Percentiles rank a stretch among this genome's conserved stretches.
phyloP scores from a whole-genome alignment of 116 monocot genomes.

The Trichopus zeylanicus region DNA sequence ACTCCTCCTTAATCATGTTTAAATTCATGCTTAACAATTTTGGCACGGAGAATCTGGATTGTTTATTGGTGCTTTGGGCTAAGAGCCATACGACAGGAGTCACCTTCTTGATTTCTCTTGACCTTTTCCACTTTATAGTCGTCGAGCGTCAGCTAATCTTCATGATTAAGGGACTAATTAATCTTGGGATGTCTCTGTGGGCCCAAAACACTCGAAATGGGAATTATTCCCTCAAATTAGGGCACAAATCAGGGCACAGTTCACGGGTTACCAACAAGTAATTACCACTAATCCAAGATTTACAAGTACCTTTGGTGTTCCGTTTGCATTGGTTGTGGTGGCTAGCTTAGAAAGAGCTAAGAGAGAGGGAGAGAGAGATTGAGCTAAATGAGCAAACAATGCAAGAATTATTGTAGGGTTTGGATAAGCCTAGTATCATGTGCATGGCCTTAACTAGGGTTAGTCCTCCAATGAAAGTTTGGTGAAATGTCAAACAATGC shows the following conservation, averaged over 20 bases:
- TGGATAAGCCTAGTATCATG: too few relatives aligned
- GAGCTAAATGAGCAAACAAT: too few relatives aligned
- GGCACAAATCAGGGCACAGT: conserved; percentile 1
- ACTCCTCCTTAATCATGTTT: not conserved
- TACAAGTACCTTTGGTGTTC: not conserved
- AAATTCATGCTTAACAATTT: not conserved
- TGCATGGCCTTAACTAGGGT: too few relatives aligned
- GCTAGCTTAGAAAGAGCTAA: too few relatives aligned
- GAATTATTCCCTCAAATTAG: not conserved
- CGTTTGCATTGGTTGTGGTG: not conserved
- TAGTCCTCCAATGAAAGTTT: too few relatives aligned
- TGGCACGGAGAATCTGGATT: not conserved
- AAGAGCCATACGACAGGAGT: not conserved
- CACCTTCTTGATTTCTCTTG: not conserved
- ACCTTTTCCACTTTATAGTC: too few relatives aligned
- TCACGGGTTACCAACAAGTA: not conserved
- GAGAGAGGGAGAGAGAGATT: too few relatives aligned
- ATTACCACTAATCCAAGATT: not conserved
- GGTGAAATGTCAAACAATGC: too few relatives aligned
- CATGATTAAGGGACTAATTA: not conserved
- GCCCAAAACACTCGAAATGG: not conserved
- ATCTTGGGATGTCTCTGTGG: not conserved
- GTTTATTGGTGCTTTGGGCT: not conserved
- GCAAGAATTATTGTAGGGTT: too few relatives aligned
- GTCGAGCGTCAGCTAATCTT: too few relatives aligned